phyloP scores from a whole-genome alignment of 106 monocot species.

The Dendrobium nobile region DNA sequence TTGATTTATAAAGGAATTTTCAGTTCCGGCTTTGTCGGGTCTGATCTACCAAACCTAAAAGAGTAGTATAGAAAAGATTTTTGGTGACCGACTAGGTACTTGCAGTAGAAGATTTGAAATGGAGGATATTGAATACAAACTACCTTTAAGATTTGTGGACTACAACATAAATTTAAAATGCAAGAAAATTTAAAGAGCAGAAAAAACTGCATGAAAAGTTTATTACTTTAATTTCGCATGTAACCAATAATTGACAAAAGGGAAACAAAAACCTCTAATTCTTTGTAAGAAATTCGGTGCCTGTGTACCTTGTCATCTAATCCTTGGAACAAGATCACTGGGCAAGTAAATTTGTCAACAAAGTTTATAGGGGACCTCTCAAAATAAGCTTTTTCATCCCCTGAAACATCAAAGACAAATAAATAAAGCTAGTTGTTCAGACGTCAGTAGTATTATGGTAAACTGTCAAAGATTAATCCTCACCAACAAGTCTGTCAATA shows the following conservation, averaged over 20 bases:
- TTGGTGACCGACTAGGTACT: neutral
- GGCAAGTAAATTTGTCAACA: constrained; percentile 77
- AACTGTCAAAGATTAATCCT: constrained; percentile 8
- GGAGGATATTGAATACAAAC: neutral
- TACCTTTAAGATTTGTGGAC: neutral
- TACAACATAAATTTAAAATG: neutral
- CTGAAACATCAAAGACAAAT: constrained; percentile 22
- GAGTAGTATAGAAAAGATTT: neutral
- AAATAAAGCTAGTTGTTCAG: neutral
- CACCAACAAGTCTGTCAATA: constrained; percentile 79
- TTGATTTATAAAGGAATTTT: no score
- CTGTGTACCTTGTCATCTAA: constrained; percentile 83
- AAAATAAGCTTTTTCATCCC: constrained; percentile 39
- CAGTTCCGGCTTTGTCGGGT: no score
- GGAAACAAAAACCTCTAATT: neutral
- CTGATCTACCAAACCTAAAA: no score
- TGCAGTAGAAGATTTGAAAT: neutral
- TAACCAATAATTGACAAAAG: neutral
- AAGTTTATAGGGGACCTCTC: constrained; percentile 88
- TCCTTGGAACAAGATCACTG: constrained; percentile 95
- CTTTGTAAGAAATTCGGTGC: neutral
- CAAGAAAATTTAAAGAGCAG: neutral
- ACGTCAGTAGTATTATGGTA: neutral
- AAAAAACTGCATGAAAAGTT: neutral
- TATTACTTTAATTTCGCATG: neutral